Evolutionary conservation across 345 rosid species (phyloP).

Genomic region (Raphanus sativus): DNA sequence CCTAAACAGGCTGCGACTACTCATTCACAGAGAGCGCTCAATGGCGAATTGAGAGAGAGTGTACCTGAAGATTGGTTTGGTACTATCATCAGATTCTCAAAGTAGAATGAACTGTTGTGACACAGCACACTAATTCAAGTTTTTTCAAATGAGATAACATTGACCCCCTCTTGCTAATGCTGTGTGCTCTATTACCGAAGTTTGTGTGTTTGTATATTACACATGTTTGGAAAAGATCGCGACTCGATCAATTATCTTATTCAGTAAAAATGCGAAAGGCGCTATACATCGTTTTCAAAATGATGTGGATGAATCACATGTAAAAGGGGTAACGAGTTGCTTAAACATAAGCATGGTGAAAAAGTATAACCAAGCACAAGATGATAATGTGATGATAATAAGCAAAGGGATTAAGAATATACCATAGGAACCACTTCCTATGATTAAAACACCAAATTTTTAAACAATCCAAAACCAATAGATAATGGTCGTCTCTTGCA

Average conservation of each 20-base stretch:
- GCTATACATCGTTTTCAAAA: too few relatives aligned
- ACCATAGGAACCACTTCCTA: conserved; percentile 1
- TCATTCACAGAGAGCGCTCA: conserved; percentile 68
- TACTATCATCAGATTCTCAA: conserved; percentile 47
- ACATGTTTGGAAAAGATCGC: neutral
- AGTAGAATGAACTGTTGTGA: neutral
- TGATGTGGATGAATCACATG: neutral
- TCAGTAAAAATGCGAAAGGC: too few relatives aligned
- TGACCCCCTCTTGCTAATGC: neutral
- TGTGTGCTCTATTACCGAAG: neutral
- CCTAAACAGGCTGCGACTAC: conserved; percentile 64
- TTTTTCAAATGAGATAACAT: neutral
- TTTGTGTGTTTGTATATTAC: neutral
- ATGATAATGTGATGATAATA: neutral
- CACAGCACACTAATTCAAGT: neutral
- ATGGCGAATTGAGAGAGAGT: conserved; percentile 50
- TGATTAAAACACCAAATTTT: conserved; percentile 32
- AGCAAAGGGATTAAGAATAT: neutral
- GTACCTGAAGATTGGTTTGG: conserved; percentile 82
- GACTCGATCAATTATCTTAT: neutral
- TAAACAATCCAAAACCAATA: conserved; percentile 35
- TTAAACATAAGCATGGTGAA: neutral
- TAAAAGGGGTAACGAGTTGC: neutral
- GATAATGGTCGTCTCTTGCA: conserved; percentile 26
- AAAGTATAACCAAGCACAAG: neutral